These are phyloP conservation scores for Pisolithus thermaeus DNA, from an alignment of 1,284 basidiomycete genomes.

Conservation along the genomic window DNA sequence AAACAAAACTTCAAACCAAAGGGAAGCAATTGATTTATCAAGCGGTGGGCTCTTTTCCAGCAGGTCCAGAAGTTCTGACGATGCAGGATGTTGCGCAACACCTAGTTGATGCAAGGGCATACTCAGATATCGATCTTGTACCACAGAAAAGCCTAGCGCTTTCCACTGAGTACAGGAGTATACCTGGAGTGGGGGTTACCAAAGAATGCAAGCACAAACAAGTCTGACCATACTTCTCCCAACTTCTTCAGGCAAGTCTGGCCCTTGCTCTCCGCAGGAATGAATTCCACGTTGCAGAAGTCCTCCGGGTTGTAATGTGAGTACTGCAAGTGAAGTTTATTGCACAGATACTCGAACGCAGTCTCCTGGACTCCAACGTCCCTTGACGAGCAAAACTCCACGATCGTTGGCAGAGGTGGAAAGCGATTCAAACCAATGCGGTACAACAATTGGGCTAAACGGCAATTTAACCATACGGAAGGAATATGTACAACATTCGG, in stretches of 20 bases:
- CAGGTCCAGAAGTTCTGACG: slow-evolving; percentile 56
- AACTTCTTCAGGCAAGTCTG: slow-evolving; percentile 57
- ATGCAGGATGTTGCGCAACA: slow-evolving; percentile 70
- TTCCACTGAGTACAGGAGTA: slow-evolving; percentile 71
- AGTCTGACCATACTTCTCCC: slow-evolving; percentile 45
- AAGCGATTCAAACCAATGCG: slow-evolving; percentile 70
- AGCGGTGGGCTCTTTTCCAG: slow-evolving; percentile 62
- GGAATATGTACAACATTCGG: neutral
- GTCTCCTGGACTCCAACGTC: slow-evolving; percentile 42
- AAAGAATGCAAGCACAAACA: neutral
- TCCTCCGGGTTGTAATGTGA: slow-evolving; percentile 52
- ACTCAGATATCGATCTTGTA: slow-evolving; percentile 50
- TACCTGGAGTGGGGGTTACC: slow-evolving; percentile 41
- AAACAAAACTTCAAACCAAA: slow-evolving; percentile 77
- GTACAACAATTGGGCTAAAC: slow-evolving; percentile 76
- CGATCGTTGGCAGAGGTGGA: slow-evolving; percentile 65
- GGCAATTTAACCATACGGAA: slow-evolving; percentile 1
- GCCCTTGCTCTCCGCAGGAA: slow-evolving; percentile 65
- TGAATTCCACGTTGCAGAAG: slow-evolving; percentile 64
- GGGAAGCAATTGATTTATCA: slow-evolving; percentile 48
- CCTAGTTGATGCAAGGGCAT: slow-evolving; percentile 66
- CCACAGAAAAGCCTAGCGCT: slow-evolving; percentile 69
- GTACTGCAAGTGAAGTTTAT: slow-evolving; percentile 64
- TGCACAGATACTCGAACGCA: slow-evolving; percentile 76
- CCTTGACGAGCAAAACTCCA: slow-evolving; percentile 59